phyloP scores from a whole-genome alignment of 2,329 filamentous ascomycete species.

The Aspergillus sp. region DNA sequence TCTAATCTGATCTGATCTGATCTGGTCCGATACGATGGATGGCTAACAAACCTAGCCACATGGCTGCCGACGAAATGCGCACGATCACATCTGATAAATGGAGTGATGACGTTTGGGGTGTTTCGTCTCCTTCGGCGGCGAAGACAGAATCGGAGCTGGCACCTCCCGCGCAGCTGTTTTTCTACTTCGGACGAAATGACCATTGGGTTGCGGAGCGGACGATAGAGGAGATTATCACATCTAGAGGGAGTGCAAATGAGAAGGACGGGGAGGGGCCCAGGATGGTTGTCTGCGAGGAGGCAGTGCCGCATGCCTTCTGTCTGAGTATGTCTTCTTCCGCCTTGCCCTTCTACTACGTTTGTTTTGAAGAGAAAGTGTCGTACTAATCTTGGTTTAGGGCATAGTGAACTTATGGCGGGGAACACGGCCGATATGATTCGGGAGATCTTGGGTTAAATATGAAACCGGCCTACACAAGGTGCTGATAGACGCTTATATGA shows the following conservation, averaged over 20 bases:
- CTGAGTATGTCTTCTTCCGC: constrained; percentile 47
- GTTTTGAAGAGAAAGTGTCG: not conserved
- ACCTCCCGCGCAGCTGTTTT: constrained; percentile 54
- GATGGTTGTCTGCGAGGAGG: constrained; percentile 61
- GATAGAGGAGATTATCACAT: constrained; percentile 58
- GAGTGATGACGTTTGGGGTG: constrained; percentile 64
- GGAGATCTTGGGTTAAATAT: constrained; percentile 27
- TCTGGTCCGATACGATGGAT: not conserved
- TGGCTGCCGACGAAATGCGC: constrained; percentile 63
- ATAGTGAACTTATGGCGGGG: constrained; percentile 55
- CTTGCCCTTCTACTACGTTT: not conserved
- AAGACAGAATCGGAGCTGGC: constrained; percentile 17
- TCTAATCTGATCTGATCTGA: not conserved
- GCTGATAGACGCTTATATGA: too few species aligned
- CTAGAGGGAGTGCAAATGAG: constrained; percentile 38
- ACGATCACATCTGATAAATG: constrained; percentile 62
- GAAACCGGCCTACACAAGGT: too few species aligned
- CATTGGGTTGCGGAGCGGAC: constrained; percentile 66
- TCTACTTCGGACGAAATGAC: constrained; percentile 64
- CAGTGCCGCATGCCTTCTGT: constrained; percentile 64
- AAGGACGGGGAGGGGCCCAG: constrained; percentile 42
- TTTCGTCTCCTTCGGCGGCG: constrained; percentile 26
- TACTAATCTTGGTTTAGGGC: constrained; percentile 28
- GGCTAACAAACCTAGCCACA: constrained; percentile 44
- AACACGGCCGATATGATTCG: constrained; percentile 55